Evolutionary conservation across 805 yeast species (phyloP), one percentile per base, ranked within the genome.

Genomic region (Wickerhamomyces mucosus): DNA sequence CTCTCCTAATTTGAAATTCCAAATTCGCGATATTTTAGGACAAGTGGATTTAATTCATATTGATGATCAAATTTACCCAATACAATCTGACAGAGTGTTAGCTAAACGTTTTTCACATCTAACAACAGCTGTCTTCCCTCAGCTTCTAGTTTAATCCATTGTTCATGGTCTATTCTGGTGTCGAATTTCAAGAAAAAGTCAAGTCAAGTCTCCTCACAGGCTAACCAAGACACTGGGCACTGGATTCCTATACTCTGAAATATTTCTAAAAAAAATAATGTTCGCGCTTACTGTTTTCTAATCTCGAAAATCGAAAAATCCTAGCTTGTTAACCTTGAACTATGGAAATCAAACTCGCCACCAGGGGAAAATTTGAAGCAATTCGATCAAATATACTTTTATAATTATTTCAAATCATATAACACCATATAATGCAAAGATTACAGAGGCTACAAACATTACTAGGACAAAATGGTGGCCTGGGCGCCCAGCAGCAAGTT

Each of bases 401-500:
- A 7, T 25, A 7, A 7, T 14, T 12, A 9, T 10, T 23, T 8
- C 13, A 23, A 23, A 10, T 23, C 7, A 7, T 9, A 10, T 10
- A 23, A 13, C 15, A 17, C 15, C 17, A 10, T 13, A 18, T 7
- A 8, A 22, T 15, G 12, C 26, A 32, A n/a, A 26, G 61, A 23
- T 16, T 62, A 67, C 63, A 63, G 37, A 53, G 67, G 47, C 42
- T 63, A 29, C 69, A 63, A 37, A 54, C 67, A 45, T 44, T 61
- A 17, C 49, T 63, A 51, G 59, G 56, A 19, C 59, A 55, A 28
- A 51, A 51, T 13, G 69, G 67, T 13, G 58, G 59, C 14, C 33
- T 51, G 20, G 75, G 73, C 14, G 67, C 67, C 11, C 63, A 68
- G 17, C 62, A 66, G 10, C 63, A 65, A 16, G 64, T 69, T 2